These are phyloP conservation scores for Aspergillus terreus DNA, from an alignment of 2,329 filamentous ascomycete genomes.

Conservation along the genomic window DNA sequence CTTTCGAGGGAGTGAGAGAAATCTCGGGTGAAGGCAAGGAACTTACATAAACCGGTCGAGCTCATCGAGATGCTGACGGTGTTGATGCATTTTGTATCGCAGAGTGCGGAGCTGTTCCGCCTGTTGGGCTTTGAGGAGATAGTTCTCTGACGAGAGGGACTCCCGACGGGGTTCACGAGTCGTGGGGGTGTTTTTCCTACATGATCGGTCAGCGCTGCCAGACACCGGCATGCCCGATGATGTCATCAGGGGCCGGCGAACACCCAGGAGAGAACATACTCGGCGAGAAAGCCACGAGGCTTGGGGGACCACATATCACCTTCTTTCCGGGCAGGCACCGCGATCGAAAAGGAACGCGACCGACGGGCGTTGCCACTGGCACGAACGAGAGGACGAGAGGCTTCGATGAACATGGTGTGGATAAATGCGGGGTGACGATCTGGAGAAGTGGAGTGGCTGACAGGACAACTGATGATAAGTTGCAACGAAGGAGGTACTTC, in stretches of 20 bases:
- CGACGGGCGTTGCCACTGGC: slow-evolving; percentile 2
- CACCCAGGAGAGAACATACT: slow-evolving; percentile 13
- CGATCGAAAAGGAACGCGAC: slow-evolving; percentile 15
- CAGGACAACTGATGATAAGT: not conserved
- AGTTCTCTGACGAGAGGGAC: slow-evolving; percentile 14
- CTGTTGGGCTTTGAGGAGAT: slow-evolving; percentile 19
- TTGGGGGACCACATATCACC: slow-evolving; percentile 22
- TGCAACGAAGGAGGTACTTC: no score
- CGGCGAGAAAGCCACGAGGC: slow-evolving; percentile 21
- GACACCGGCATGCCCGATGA: not conserved
- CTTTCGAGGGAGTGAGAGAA: no score
- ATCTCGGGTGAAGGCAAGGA: not conserved
- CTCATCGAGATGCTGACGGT: slow-evolving; percentile 22
- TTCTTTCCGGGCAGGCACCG: slow-evolving; percentile 16
- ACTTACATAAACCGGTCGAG: slow-evolving; percentile 26
- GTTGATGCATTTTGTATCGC: slow-evolving; percentile 19
- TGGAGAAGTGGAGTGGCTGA: not conserved
- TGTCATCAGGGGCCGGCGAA: slow-evolving; percentile 18
- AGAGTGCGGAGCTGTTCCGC: slow-evolving; percentile 18
- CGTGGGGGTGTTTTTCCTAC: no score
- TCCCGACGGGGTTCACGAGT: slow-evolving; percentile 15
- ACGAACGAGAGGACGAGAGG: slow-evolving; percentile 16
- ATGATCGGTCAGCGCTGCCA: no score
- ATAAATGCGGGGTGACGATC: not conserved
- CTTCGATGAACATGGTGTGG: slow-evolving; percentile 6